A percentile compares a stretch with the other conserved stretches of the same genome.
Conservation (phyloP, 2,329 filamentous ascomycete genomes). For the Celoporthe dispersa region DNA sequence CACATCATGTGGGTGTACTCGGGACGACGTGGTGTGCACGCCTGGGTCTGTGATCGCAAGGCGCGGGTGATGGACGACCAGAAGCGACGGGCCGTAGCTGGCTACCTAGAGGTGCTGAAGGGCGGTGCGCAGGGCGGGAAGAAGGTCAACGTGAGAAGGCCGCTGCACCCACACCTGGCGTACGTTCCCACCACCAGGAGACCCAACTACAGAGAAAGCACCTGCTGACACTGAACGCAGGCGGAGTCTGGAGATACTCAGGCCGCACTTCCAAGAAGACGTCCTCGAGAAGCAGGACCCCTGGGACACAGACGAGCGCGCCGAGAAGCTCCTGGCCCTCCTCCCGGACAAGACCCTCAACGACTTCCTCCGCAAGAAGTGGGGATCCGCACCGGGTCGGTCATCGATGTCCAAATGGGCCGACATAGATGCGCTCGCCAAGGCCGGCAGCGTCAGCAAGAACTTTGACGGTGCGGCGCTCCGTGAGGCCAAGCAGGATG, state of each 20-base stretch:
- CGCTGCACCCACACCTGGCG: slow-evolving; percentile 87
- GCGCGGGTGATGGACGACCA: slow-evolving; percentile 85
- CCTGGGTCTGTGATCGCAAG: slow-evolving; percentile 93
- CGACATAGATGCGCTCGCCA: slow-evolving; percentile 87
- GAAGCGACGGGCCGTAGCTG: slow-evolving; percentile 81
- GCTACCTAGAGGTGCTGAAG: slow-evolving; percentile 88
- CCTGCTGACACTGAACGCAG: slow-evolving; percentile 44
- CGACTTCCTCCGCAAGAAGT: slow-evolving; percentile 83
- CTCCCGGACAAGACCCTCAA: slow-evolving; percentile 81
- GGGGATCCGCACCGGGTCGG: slow-evolving; percentile 81
- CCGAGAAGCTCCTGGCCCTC: slow-evolving; percentile 79
- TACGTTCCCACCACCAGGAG: slow-evolving; percentile 43
- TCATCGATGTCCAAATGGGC: slow-evolving; percentile 85
- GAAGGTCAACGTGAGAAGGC: slow-evolving; percentile 81
- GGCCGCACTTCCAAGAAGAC: slow-evolving; percentile 80
- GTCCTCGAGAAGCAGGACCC: slow-evolving; percentile 87
- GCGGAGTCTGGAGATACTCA: slow-evolving; percentile 84
- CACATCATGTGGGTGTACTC: slow-evolving; percentile 99
- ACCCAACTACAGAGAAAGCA: neutral
- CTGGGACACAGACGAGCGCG: slow-evolving; percentile 71
- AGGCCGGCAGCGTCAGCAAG: slow-evolving; percentile 70
- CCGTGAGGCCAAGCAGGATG: slow-evolving; percentile 90
- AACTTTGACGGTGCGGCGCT: slow-evolving; percentile 75
- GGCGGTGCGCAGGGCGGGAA: slow-evolving; percentile 87
- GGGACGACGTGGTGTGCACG: slow-evolving; percentile 92